Conservation (phyloP, 2,329 filamentous ascomycete genomes). For the Aureobasidium namibiae region DNA sequence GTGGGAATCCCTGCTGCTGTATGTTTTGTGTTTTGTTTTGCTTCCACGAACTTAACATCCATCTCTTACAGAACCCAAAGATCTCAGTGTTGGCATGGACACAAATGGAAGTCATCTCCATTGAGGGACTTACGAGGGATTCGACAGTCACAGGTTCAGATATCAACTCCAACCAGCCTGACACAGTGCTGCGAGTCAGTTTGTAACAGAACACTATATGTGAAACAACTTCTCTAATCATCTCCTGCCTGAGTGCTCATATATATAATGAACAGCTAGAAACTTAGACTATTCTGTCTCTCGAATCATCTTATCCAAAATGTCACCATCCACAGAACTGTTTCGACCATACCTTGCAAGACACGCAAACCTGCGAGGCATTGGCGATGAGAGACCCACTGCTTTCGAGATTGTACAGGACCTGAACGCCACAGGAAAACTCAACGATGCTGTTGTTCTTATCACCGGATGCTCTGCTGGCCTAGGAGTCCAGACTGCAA, state of each 20-base stretch:
- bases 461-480: slow-evolving; percentile 40
- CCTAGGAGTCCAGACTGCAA: slow-evolving; percentile 37
- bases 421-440: slow-evolving; percentile 24
- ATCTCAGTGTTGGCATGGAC: too few relatives aligned
- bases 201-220: background rate
- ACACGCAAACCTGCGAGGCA: slow-evolving; percentile 17
- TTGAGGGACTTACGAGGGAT: too few relatives aligned
- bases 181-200: background rate
- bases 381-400: slow-evolving; percentile 22
- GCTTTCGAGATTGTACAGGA: slow-evolving; percentile 22
- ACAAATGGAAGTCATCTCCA: too few relatives aligned
- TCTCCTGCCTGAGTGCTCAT: background rate
- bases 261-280: background rate
- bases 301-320: background rate
- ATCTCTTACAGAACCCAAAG: too few relatives aligned
- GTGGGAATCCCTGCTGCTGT: too few relatives aligned
- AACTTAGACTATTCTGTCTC: too few relatives aligned
- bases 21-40: too few relatives aligned
- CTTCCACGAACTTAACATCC: too few relatives aligned
- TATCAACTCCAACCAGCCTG: background rate
- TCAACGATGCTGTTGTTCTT: slow-evolving; percentile 31
- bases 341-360: slow-evolving; percentile 2
- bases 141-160: too few relatives aligned
- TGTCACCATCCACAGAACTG: background rate
- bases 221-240: background rate